Evolutionary conservation across 1,139 yeast genomes (phyloP).

Genomic region (Saccharomyces hybrid): DNA sequence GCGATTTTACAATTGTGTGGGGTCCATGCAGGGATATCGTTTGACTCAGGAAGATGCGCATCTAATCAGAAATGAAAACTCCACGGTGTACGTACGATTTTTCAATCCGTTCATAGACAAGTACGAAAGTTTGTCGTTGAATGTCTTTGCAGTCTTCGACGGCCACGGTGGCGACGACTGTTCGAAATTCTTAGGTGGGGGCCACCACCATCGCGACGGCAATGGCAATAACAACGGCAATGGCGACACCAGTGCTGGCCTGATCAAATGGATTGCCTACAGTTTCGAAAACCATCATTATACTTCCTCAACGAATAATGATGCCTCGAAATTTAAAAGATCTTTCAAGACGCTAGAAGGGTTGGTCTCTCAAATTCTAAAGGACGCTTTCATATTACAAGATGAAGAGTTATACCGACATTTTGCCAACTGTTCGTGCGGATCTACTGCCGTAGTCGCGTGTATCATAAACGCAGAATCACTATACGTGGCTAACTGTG

Average conservation of each 20-base stretch:
- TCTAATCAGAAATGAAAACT: constrained; percentile 33
- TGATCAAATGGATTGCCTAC: constrained; percentile 27
- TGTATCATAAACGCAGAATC: constrained; percentile 42
- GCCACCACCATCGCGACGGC: constrained; percentile 37
- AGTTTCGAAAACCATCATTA: constrained; percentile 29
- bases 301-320: constrained; percentile 8
- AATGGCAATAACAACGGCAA: constrained; percentile 29
- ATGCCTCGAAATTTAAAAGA: constrained; percentile 10
- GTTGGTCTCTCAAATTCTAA: constrained; percentile 37
- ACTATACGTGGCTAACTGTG: constrained; percentile 58
- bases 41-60: constrained; percentile 76
- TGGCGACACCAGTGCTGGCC: constrained; percentile 17
- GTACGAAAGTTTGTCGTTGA: constrained; percentile 33
- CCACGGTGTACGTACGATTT: constrained; percentile 24
- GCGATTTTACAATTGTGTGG: constrained; percentile 52
- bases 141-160: constrained; percentile 68
- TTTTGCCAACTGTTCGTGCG: constrained; percentile 43
- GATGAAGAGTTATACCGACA: constrained; percentile 48
- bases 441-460: constrained; percentile 61
- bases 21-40: constrained; percentile 76
- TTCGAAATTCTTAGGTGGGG: constrained; percentile 46
- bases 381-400: constrained; percentile 48
- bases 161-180: constrained; percentile 72
- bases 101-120: constrained; percentile 28
- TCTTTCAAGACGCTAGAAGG: constrained; percentile 31